Conservation (phyloP, 2,329 filamentous ascomycete species). For the Trichoderma polysporum region DNA sequence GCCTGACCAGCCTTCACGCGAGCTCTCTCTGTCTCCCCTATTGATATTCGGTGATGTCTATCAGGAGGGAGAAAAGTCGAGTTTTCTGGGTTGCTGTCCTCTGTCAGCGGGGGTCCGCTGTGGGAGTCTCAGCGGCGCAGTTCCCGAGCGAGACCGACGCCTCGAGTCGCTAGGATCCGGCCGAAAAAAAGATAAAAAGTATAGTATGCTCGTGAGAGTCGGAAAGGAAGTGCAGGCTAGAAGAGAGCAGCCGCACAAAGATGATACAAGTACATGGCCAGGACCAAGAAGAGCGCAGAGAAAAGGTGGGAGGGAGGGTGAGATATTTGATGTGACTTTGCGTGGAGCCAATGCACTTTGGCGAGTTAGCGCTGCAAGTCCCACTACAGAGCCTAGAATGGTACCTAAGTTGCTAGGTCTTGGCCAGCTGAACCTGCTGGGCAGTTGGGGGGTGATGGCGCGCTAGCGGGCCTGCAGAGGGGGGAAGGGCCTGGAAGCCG, state of each 20-base stretch:
- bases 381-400: conserved; percentile 13
- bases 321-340: conserved; percentile 18
- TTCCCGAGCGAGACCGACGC: neutral
- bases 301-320: conserved; percentile 16
- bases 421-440: conserved; percentile 12
- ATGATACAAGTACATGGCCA: neutral
- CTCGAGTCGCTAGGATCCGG: neutral
- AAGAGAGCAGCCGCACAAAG: neutral
- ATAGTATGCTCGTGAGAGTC: neutral
- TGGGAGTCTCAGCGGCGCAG: neutral
- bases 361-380: conserved; percentile 15
- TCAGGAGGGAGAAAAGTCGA: neutral
- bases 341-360: conserved; percentile 4
- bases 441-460: neutral
- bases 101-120: conserved; percentile 5
- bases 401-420: neutral
- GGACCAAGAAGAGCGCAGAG: neutral
- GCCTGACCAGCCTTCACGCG: neutral
- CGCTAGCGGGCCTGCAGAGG: conserved; percentile 14
- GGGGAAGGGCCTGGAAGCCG: neutral
- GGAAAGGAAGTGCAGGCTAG: neutral
- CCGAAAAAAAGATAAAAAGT: neutral
- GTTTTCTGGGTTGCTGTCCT: neutral
- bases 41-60: neutral
- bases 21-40: neutral